Conservation (phyloP, 225 moss, liverwort and hornwort genomes). For the Bryoerythrophyllum caledonicum region DNA sequence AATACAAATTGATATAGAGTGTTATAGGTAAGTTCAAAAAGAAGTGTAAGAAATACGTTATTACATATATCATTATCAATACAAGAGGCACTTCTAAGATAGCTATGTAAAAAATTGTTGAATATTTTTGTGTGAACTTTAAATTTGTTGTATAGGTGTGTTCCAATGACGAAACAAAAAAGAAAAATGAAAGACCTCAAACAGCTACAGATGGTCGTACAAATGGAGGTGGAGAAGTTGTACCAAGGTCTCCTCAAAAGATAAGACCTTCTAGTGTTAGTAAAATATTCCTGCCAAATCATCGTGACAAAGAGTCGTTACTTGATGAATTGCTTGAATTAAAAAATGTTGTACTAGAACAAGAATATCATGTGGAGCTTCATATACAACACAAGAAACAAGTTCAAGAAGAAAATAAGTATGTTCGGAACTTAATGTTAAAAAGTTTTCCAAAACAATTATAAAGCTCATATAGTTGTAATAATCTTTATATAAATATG, state of each 20-base stretch:
- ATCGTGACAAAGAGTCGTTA: constrained; percentile 48
- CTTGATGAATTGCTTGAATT: constrained; percentile 51
- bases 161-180: not conserved
- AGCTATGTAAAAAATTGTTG: no score
- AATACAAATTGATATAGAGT: rapidly evolving
- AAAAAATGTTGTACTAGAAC: constrained; percentile 41
- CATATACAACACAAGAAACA: constrained; percentile 38
- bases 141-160: not conserved
- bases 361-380: constrained; percentile 47
- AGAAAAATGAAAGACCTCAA: not conserved
- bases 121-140: no score
- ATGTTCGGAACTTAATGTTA: not conserved
- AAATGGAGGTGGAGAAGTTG: not conserved
- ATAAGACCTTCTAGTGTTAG: constrained; percentile 27
- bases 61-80: no score
- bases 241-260: not conserved
- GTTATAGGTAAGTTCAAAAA: no score
- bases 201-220: not conserved
- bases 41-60: no score
- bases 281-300: constrained; percentile 6
- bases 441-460: not conserved
- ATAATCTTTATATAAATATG: no score
- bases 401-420: constrained; percentile 46
- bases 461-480: not conserved
- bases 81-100: no score